Evolutionary conservation across 2,329 filamentous ascomycete genomes (phyloP).

Genomic region (Cryphonectria nitschkei): DNA sequence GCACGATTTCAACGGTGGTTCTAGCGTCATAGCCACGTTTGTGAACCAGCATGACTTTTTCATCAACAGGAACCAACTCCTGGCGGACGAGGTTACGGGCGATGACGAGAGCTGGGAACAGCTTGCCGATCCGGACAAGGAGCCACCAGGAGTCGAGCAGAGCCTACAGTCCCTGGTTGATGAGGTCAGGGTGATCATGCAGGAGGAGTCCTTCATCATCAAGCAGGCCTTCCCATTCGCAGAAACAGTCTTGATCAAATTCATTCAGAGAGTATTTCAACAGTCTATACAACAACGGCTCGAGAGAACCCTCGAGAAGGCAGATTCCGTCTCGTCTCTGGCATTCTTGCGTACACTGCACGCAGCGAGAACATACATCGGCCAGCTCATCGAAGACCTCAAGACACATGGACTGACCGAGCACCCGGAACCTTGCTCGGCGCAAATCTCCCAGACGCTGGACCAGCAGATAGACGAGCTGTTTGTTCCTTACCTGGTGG

Average conservation of each 20-base stretch:
- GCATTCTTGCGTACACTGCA: constrained; percentile 91
- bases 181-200: constrained; percentile 92
- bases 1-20: constrained; percentile 92
- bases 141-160: constrained; percentile 87
- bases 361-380: constrained; percentile 87
- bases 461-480: constrained; percentile 78
- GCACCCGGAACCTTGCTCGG: constrained; percentile 87
- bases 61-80: constrained; percentile 90
- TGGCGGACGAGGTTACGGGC: constrained; percentile 79
- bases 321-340: constrained; percentile 85
- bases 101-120: constrained; percentile 85
- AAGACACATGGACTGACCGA: constrained; percentile 95
- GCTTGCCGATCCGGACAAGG: constrained; percentile 90
- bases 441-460: constrained; percentile 77
- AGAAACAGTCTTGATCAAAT: constrained; percentile 89
- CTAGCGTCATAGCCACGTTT: constrained; percentile 93
- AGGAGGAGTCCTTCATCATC: constrained; percentile 96
- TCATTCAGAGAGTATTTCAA: constrained; percentile 94
- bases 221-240: constrained; percentile 95
- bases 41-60: constrained; percentile 99
- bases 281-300: constrained; percentile 96
- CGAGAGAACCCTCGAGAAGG: constrained; percentile 95
- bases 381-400: constrained; percentile 84
- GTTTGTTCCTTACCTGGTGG: constrained; percentile 71
- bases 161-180: constrained; percentile 91